phyloP scores from a whole-genome alignment of 257 asterid genomes.

The Haberlea rhodopensis region DNA sequence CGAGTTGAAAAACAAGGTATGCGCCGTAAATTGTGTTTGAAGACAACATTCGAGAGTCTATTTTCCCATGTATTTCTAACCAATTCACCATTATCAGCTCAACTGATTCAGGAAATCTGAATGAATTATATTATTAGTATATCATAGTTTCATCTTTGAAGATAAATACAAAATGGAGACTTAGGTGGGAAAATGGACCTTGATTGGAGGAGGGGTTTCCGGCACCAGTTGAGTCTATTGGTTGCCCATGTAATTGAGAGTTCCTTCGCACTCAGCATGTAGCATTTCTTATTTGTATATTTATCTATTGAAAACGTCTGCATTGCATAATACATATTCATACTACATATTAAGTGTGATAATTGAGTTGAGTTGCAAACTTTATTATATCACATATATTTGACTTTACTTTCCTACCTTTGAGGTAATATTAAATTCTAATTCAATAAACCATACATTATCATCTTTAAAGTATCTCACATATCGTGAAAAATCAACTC shows the following conservation, averaged over 20 bases:
- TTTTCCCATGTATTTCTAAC: conserved; percentile 53
- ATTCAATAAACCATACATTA: no score
- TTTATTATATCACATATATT: neutral
- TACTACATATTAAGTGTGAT: no score
- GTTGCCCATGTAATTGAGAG: conserved; percentile 61
- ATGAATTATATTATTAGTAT: no score
- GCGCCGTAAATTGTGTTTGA: conserved; percentile 58
- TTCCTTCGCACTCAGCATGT: conserved; percentile 67
- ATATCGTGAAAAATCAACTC: no score
- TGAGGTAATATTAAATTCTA: no score
- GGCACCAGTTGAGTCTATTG: conserved; percentile 61
- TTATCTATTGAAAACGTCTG: conserved; percentile 64
- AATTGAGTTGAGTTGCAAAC: neutral
- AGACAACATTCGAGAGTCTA: conserved; percentile 43
- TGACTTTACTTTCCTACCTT: no score
- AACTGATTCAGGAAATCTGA: conserved; percentile 34
- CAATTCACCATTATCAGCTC: conserved; percentile 45
- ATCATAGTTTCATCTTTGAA: neutral
- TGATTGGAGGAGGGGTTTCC: conserved; percentile 52
- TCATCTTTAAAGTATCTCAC: no score
- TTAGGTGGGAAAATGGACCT: conserved; percentile 29
- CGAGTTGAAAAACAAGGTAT: conserved; percentile 50
- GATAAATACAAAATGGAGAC: neutral
- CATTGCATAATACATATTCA: conserved; percentile 3
- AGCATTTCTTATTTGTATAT: conserved; percentile 46